Evolutionary conservation across 176 grass and related monocot genomes (phyloP).

Genomic region (Calamus simplicifolius): DNA sequence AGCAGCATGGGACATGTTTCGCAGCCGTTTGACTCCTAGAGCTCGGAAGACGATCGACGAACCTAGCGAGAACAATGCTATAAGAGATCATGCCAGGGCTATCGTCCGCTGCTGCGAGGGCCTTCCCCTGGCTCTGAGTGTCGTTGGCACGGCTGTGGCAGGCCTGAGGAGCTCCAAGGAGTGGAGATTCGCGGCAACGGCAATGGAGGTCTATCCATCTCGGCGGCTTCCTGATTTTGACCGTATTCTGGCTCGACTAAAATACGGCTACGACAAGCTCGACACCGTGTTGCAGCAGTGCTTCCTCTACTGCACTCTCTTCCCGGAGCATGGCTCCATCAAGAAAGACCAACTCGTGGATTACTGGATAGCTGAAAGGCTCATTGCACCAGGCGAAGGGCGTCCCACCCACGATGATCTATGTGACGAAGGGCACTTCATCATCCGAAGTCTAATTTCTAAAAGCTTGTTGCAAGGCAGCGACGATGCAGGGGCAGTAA

Average conservation of each 20-base stretch:
- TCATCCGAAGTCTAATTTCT: slow-evolving; percentile 36
- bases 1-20: slow-evolving; percentile 37
- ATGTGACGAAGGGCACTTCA: slow-evolving; percentile 21
- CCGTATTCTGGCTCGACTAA: slow-evolving; percentile 39
- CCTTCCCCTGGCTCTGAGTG: slow-evolving; percentile 61
- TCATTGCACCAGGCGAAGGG: slow-evolving; percentile 11
- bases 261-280: slow-evolving; percentile 63
- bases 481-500: slow-evolving; percentile 40
- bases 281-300: slow-evolving; percentile 27
- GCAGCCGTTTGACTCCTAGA: slow-evolving; percentile 37
- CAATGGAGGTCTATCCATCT: slow-evolving; percentile 12
- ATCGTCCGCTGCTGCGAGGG: slow-evolving; percentile 47
- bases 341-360: slow-evolving; percentile 44
- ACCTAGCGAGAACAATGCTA: not conserved
- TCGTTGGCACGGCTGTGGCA: slow-evolving; percentile 50
- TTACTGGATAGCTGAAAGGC: slow-evolving; percentile 68
- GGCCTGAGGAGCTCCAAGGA: slow-evolving; percentile 20
- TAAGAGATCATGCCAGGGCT: not conserved
- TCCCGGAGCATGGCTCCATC: slow-evolving; percentile 55
- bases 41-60: slow-evolving; percentile 13
- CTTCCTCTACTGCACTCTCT: slow-evolving; percentile 69
- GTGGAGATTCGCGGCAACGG: slow-evolving; percentile 28
- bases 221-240: slow-evolving; percentile 24
- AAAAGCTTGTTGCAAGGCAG: slow-evolving; percentile 49
- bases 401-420: not conserved